These are phyloP conservation scores for Tremella yokohamensis DNA, from an alignment of 768 basidiomycete genomes.

Conservation along the genomic window DNA sequence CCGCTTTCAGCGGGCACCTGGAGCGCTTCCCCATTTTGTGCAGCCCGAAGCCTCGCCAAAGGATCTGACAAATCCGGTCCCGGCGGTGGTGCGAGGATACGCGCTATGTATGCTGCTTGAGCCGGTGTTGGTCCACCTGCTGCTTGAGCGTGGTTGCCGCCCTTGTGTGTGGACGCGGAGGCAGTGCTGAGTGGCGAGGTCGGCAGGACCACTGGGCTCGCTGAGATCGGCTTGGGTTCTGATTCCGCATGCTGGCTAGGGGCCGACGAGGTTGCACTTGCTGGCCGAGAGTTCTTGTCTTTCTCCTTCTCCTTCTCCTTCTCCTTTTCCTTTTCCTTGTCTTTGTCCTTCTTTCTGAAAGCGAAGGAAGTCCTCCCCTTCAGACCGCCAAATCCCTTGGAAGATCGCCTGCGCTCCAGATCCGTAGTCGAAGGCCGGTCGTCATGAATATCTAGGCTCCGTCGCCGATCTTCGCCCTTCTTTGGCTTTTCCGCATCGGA, in stretches of 20 bases:
- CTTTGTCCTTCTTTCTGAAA: constrained; percentile 33
- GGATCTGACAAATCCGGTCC: constrained; percentile 32
- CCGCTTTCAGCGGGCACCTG: constrained; percentile 38
- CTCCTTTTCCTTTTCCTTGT: neutral
- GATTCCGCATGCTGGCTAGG: neutral
- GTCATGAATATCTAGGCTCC: constrained; percentile 3
- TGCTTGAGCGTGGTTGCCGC: too few species aligned
- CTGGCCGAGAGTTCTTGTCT: neutral
- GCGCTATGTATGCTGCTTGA: constrained; percentile 51
- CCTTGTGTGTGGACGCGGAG: too few species aligned
- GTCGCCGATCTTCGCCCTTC: constrained; percentile 8
- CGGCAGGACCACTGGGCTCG: neutral
- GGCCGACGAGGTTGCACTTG: constrained; percentile 4
- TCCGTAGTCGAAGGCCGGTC: constrained; percentile 1
- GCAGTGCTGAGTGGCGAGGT: too few species aligned
- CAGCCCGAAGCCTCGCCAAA: constrained; percentile 35
- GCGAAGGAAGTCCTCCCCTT: constrained; percentile 36
- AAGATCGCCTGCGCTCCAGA: constrained; percentile 15
- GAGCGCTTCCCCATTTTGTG: constrained; percentile 24
- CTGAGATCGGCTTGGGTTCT: neutral
- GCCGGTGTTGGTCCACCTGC: constrained; percentile 40
- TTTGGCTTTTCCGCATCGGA: constrained; percentile 19
- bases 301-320: too few species aligned
- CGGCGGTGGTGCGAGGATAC: constrained; percentile 43
- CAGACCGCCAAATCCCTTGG: constrained; percentile 26